A percentile compares a stretch with the other conserved stretches of the same genome.
These are phyloP conservation scores for Cymbidium sinense DNA, from an alignment of 106 monocot genomes.

Conservation along the genomic window DNA sequence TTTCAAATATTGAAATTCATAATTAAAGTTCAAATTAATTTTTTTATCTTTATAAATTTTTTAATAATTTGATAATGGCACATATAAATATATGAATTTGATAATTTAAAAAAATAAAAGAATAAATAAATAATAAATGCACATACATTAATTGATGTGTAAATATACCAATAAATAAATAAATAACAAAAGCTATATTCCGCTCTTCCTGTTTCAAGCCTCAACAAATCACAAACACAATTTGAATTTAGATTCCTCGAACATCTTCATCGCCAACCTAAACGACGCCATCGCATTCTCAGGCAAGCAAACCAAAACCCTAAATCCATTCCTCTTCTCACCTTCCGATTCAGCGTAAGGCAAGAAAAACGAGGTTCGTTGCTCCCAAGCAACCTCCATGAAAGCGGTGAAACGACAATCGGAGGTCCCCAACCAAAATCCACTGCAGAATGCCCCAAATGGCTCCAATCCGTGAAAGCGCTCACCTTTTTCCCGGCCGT, in stretches of 20 bases:
- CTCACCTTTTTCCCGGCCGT: conserved; percentile 32
- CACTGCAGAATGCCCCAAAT: conserved; percentile 39
- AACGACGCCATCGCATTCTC: conserved; percentile 16
- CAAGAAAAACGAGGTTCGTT: conserved; percentile 46
- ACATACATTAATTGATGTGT: no score
- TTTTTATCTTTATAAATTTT: no score
- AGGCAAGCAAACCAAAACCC: conserved; percentile 35
- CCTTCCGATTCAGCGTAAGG: conserved; percentile 22
- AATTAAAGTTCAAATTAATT: no score
- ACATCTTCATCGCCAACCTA: conserved; percentile 28
- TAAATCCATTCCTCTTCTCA: conserved; percentile 29
- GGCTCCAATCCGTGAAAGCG: conserved; percentile 67
- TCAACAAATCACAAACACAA: background rate
- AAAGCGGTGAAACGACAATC: conserved; percentile 30
- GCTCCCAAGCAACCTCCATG: conserved; percentile 55
- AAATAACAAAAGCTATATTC: no score
- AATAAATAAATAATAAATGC: no score
- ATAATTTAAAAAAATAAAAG: no score
- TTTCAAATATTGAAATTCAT: no score
- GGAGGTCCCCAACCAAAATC: conserved; percentile 62
- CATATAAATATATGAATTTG: no score
- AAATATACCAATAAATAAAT: no score
- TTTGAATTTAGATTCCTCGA: background rate
- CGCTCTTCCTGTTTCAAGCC: no score
- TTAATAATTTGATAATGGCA: no score